Conservation (phyloP, 192 early-diverging fungal genomes). For the Anaeromyces robustus region DNA sequence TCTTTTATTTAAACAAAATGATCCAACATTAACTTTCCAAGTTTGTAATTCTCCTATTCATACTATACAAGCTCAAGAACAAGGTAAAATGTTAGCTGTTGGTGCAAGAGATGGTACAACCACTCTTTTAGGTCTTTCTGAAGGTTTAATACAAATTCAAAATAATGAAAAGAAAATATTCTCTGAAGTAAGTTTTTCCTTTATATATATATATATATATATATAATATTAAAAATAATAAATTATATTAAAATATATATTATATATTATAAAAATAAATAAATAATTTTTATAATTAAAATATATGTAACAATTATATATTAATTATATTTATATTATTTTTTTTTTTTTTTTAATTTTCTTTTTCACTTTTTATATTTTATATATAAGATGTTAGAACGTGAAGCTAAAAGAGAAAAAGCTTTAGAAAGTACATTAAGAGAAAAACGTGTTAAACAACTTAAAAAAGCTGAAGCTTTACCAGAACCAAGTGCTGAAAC, state of each 20-base stretch:
- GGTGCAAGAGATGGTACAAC: constrained; percentile 33
- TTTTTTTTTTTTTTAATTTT: too few relatives aligned
- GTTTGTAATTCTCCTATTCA: constrained; percentile 36
- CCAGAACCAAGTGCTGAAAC: constrained; percentile 7
- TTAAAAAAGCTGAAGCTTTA: constrained; percentile 31
- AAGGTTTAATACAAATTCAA: constrained; percentile 26
- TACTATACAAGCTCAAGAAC: constrained; percentile 39
- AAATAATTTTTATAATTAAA: too few relatives aligned
- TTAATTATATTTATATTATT: too few relatives aligned
- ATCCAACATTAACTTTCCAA: constrained; percentile 38
- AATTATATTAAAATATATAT: too few relatives aligned
- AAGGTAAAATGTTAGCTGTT: constrained; percentile 32
- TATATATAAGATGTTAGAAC: constrained; percentile 42
- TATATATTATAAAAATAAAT: too few relatives aligned
- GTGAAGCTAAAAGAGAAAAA: constrained; percentile 44
- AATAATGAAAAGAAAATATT: constrained; percentile 37
- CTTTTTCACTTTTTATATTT: too few relatives aligned
- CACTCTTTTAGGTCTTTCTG: constrained; percentile 33
- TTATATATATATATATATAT: too few relatives aligned
- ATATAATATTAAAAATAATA: too few relatives aligned
- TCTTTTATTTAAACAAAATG: constrained; percentile 37
- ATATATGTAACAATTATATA: too few relatives aligned
- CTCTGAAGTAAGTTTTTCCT: constrained; percentile 24
- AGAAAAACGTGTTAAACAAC: constrained; percentile 39
- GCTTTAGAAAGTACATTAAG: constrained; percentile 31